A percentile compares a stretch with the other conserved stretches of the same genome.
These are phyloP conservation scores for Sesbania bispinosa DNA, from an alignment of 306 rosid species.

Conservation along the genomic window DNA sequence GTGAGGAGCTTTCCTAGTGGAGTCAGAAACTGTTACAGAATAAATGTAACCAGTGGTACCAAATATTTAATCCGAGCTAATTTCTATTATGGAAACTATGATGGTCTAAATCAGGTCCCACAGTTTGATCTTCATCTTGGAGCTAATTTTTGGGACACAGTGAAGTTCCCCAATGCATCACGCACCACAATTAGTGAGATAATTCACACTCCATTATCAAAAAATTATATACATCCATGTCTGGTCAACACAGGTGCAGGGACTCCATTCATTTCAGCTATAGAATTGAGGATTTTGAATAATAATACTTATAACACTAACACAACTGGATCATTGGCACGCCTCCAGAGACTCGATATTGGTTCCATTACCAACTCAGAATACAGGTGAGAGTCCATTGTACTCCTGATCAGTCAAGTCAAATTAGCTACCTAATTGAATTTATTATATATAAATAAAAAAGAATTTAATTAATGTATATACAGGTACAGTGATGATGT, in stretches of 20 bases:
- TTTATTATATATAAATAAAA: not conserved
- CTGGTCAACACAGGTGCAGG: constrained; percentile 44
- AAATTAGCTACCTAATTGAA: no score
- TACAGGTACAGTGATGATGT: constrained; percentile 41
- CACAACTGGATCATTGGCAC: not conserved
- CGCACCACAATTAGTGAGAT: constrained; percentile 2
- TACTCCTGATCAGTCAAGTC: no score
- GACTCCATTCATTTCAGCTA: constrained; percentile 45
- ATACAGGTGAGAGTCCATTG: no score
- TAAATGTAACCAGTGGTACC: constrained; percentile 24
- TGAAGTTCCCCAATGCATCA: constrained; percentile 9
- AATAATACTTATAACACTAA: constrained; percentile 8
- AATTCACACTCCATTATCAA: constrained; percentile 33
- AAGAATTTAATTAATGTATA: no score
- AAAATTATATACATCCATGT: constrained; percentile 32
- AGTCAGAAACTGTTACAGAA: constrained; percentile 50
- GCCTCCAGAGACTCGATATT: not conserved
- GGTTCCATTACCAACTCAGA: constrained; percentile 13
- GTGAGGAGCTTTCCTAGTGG: constrained; percentile 61
- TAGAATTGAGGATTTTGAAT: constrained; percentile 42
- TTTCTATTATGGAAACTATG: constrained; percentile 52
- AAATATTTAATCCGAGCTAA: constrained; percentile 37
- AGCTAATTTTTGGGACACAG: constrained; percentile 34
- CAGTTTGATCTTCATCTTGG: constrained; percentile 52
- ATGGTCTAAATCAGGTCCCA: constrained; percentile 25